Percentiles rank a stretch among this genome's conserved stretches.
These are phyloP conservation scores for Camelina laxa DNA, from an alignment of 345 rosid genomes.

Conservation along the genomic window DNA sequence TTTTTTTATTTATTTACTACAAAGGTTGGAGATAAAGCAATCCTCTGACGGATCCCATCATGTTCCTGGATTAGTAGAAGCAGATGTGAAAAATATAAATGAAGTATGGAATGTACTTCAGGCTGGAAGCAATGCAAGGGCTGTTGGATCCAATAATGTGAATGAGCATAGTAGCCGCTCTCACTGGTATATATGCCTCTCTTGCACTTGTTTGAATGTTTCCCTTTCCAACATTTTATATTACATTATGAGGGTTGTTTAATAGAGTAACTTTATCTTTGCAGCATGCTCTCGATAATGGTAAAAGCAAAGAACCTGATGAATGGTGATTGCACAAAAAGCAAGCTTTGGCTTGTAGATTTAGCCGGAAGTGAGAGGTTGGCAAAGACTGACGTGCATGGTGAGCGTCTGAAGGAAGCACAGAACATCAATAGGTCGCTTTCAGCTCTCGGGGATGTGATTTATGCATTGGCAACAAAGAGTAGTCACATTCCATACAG, in stretches of 20 bases:
- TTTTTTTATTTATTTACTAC: conserved; percentile 9
- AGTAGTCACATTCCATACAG: conserved; percentile 93
- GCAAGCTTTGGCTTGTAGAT: conserved; percentile 99
- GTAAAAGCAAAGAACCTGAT: conserved; percentile 83
- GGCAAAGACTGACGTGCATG: conserved; percentile 88
- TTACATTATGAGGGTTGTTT: background rate
- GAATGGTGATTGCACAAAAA: conserved; percentile 85
- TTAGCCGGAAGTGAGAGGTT: conserved; percentile 99
- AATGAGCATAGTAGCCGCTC: conserved; percentile 99
- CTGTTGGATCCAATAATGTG: conserved; percentile 95
- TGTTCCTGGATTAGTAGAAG: conserved; percentile 89
- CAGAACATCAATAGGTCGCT: conserved; percentile 92
- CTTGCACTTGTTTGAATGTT: conserved; percentile 18
- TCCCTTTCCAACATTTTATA: conserved; percentile 13
- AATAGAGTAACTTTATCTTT: conserved; percentile 27
- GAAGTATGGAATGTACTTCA: conserved; percentile 92
- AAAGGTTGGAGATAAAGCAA: conserved; percentile 93
- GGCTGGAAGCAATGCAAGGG: conserved; percentile 92
- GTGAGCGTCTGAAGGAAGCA: conserved; percentile 95
- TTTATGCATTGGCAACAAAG: conserved; percentile 85
- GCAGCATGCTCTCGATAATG: conserved; percentile 92
- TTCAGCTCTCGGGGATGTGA: conserved; percentile 96
- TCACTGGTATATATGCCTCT: conserved; percentile 68
- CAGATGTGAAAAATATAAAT: conserved; percentile 67
- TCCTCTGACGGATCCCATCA: conserved; percentile 82